A percentile compares a stretch with the other conserved stretches of the same genome.
Evolutionary conservation across 352 stramenopile genomes (phyloP).

Genomic region (Globisporangium nunn): DNA sequence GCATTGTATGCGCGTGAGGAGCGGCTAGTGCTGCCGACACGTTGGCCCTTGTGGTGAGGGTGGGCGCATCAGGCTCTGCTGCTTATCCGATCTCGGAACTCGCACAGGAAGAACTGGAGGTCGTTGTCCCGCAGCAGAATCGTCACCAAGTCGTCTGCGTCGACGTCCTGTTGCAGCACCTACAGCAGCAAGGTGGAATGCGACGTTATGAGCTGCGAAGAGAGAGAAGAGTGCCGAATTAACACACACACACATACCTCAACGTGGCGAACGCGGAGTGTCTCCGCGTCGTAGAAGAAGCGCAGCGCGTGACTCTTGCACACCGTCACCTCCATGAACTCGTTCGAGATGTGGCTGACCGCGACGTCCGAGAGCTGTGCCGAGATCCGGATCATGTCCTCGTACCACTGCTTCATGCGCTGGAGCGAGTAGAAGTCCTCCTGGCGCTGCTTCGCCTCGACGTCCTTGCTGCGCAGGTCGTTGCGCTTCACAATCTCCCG

Average conservation of each 20-base stretch:
- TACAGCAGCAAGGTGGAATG: conserved; percentile 13
- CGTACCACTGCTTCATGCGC: conserved; percentile 76
- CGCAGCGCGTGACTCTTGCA: conserved; percentile 42
- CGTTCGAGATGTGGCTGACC: conserved; percentile 42
- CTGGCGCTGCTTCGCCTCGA: conserved; percentile 66
- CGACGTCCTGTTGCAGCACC: conserved; percentile 14
- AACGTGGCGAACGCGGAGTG: conserved; percentile 44
- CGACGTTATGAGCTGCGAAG: not conserved
- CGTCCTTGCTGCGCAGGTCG: conserved; percentile 54
- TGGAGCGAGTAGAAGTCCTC: conserved; percentile 61
- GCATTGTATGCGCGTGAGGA: not conserved
- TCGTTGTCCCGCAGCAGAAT: conserved; percentile 56
- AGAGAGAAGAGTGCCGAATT: conserved; percentile 3
- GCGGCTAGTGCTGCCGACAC: not conserved
- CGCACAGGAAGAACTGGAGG: conserved; percentile 43
- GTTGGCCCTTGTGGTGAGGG: no score
- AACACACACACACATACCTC: conserved; percentile 26
- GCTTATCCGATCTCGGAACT: conserved; percentile 49
- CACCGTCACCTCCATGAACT: conserved; percentile 55
- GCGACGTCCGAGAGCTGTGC: conserved; percentile 48
- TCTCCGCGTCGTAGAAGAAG: conserved; percentile 52
- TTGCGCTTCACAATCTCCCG: conserved; percentile 57
- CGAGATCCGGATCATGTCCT: conserved; percentile 49
- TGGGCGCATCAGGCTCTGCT: not conserved
- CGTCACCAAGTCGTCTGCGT: conserved; percentile 37